Conservation (phyloP, 345 rosid genomes). For the Cardamine occulta region DNA sequence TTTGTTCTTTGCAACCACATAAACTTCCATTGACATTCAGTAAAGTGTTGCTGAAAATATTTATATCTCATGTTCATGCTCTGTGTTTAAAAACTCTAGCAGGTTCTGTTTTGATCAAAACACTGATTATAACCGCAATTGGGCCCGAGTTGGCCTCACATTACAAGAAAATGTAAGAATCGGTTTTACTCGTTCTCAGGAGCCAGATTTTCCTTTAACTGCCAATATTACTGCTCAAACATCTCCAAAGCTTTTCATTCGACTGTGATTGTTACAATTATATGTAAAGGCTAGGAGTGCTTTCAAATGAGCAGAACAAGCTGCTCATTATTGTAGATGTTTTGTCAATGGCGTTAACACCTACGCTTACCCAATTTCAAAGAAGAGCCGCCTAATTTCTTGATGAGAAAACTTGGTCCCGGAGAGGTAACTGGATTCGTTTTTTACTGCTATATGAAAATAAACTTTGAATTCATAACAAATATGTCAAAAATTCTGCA, state of each 20-base stretch:
- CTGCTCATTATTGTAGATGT: slow-evolving; percentile 94
- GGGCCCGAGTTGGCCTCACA: slow-evolving; percentile 95
- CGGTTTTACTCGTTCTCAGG: slow-evolving; percentile 91
- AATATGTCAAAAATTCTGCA: slow-evolving; percentile 38
- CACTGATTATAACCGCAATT: slow-evolving; percentile 78
- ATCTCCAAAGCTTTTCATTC: not conserved
- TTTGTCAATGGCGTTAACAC: slow-evolving; percentile 94
- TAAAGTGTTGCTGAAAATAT: too few relatives aligned
- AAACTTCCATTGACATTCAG: too few relatives aligned
- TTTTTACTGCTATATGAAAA: not conserved
- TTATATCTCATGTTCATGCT: too few relatives aligned
- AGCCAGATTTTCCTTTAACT: slow-evolving; percentile 57
- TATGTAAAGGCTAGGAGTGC: slow-evolving; percentile 81
- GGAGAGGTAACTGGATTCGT: slow-evolving; percentile 20
- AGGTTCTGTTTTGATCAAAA: slow-evolving; percentile 57
- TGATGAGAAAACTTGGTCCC: slow-evolving; percentile 49
- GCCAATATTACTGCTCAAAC: slow-evolving; percentile 21
- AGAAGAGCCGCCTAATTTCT: slow-evolving; percentile 79
- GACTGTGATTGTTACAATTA: slow-evolving; percentile 18
- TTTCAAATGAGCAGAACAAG: slow-evolving; percentile 96
- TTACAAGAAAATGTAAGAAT: slow-evolving; percentile 87
- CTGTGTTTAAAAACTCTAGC: too few relatives aligned
- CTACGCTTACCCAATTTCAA: slow-evolving; percentile 82
- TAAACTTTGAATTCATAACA: slow-evolving; percentile 3
- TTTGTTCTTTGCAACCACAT: too few relatives aligned